A percentile compares a stretch with the other conserved stretches of the same genome.
Conservation (phyloP, 2,329 filamentous ascomycete species). For the Colletotrichum eremochloae region DNA sequence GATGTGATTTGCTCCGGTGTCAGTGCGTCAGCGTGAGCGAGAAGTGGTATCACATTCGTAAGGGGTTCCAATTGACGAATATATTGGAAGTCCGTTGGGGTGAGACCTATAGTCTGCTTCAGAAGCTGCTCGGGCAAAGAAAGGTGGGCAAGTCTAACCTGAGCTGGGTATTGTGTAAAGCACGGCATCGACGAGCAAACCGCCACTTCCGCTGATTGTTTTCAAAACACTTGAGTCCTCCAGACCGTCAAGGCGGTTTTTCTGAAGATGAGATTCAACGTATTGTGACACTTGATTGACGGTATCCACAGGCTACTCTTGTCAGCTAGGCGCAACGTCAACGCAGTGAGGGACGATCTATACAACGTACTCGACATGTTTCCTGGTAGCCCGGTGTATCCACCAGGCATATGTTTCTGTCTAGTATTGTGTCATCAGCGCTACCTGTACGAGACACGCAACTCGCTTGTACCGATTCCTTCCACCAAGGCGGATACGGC, state of each 20-base stretch:
- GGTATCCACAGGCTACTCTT: constrained; percentile 59
- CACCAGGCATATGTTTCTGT: constrained; percentile 94
- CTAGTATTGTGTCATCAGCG: constrained; percentile 81
- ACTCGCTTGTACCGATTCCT: constrained; percentile 75
- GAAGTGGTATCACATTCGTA: constrained; percentile 87
- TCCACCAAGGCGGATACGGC: constrained; percentile 92
- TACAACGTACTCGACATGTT: constrained; percentile 63
- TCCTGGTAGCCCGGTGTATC: constrained; percentile 79
- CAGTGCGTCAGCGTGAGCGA: constrained; percentile 82
- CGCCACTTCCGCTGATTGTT: constrained; percentile 84
- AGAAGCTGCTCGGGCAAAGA: constrained; percentile 53
- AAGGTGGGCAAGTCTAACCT: constrained; percentile 62
- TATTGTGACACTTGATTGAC: constrained; percentile 76
- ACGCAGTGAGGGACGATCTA: constrained; percentile 15
- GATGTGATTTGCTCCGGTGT: constrained; percentile 67
- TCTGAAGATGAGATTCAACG: constrained; percentile 77
- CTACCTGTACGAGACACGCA: constrained; percentile 61
- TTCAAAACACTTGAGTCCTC: constrained; percentile 81
- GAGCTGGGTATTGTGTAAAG: constrained; percentile 82
- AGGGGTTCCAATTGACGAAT: constrained; percentile 77
- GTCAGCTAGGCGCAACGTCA: constrained; percentile 18
- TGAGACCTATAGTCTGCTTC: constrained; percentile 56
- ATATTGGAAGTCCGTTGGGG: constrained; percentile 72
- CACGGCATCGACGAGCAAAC: constrained; percentile 85
- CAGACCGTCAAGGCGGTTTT: constrained; percentile 70